Evolutionary conservation across 192 early-diverging fungal species (phyloP).

Genomic region (Endogone sp.): DNA sequence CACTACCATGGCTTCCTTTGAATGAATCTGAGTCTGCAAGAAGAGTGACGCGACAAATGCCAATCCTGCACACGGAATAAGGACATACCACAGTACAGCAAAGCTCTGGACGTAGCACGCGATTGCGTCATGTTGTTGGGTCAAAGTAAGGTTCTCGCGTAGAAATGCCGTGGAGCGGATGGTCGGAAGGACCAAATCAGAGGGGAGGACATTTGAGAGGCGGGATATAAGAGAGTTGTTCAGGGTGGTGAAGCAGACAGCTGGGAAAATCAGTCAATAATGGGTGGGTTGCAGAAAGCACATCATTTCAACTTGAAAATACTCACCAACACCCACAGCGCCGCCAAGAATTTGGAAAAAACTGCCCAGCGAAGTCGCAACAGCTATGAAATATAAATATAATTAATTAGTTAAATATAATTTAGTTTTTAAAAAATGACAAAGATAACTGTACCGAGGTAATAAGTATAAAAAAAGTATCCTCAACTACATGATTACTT

Average conservation of each 20-base stretch:
- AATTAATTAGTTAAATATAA: too few species aligned
- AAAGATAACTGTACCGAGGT: too few species aligned
- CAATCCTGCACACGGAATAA: constrained; percentile 13
- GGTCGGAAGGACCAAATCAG: constrained; percentile 1
- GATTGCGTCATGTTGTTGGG: constrained; percentile 10
- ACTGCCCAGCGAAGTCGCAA: constrained; percentile 27
- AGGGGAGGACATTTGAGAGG: constrained; percentile 12
- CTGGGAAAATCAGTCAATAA: not conserved
- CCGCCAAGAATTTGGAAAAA: constrained; percentile 28
- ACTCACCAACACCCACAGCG: constrained; percentile 16
- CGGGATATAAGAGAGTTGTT: constrained; percentile 19
- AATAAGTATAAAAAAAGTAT: not conserved
- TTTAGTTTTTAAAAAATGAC: not conserved
- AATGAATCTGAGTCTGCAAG: not conserved
- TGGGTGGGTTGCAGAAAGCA: not conserved
- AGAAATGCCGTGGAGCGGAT: constrained; percentile 19
- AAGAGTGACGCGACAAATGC: constrained; percentile 10
- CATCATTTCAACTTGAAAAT: not conserved
- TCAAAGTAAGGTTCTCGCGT: constrained; percentile 11
- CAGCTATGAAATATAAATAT: constrained; percentile 11
- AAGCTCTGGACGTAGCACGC: constrained; percentile 18
- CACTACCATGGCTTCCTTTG: not conserved
- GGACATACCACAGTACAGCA: constrained; percentile 20
- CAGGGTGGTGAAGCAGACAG: constrained; percentile 22
- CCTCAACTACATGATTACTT: too few species aligned